Percentiles rank a stretch among this genome's conserved stretches.
These are phyloP conservation scores for Wickerhamiella lipophila DNA, from an alignment of 805 yeast genomes.

Conservation along the genomic window DNA sequence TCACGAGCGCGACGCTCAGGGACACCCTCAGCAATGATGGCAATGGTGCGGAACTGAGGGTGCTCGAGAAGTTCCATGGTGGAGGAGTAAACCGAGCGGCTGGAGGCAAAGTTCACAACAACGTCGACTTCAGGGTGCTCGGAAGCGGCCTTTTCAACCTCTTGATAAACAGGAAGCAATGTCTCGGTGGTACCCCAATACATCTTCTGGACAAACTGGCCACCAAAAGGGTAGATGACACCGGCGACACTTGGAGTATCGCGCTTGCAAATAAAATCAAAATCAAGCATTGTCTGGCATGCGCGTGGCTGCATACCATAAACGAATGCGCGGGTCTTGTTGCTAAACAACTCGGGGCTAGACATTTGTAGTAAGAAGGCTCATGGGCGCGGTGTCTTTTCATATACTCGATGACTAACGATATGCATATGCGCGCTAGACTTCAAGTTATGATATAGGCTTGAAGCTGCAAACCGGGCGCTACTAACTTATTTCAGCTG, in stretches of 20 bases:
- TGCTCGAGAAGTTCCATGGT: constrained; percentile 36
- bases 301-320: constrained; percentile 38
- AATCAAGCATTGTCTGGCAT: constrained; percentile 39
- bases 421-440: not conserved
- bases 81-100: constrained; percentile 36
- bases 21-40: constrained; percentile 38
- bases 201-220: constrained; percentile 35
- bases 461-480: too few relatives aligned
- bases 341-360: constrained; percentile 30
- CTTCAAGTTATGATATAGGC: too few relatives aligned
- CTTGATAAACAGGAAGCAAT: constrained; percentile 35
- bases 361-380: constrained; percentile 1
- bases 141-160: constrained; percentile 31
- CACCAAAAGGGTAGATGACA: constrained; percentile 37
- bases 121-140: constrained; percentile 39
- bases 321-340: constrained; percentile 35
- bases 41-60: constrained; percentile 36
- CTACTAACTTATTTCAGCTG: too few relatives aligned
- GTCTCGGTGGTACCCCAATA: constrained; percentile 41
- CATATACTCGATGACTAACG: not conserved
- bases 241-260: constrained; percentile 37
- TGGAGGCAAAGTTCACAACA: constrained; percentile 37
- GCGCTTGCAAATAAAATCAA: constrained; percentile 36
- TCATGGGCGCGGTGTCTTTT: constrained; percentile 1
- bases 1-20: constrained; percentile 40